Evolutionary conservation across 345 rosid species (phyloP), one percentile per base, ranked within the genome.

Genomic region (Brassica rapa): DNA sequence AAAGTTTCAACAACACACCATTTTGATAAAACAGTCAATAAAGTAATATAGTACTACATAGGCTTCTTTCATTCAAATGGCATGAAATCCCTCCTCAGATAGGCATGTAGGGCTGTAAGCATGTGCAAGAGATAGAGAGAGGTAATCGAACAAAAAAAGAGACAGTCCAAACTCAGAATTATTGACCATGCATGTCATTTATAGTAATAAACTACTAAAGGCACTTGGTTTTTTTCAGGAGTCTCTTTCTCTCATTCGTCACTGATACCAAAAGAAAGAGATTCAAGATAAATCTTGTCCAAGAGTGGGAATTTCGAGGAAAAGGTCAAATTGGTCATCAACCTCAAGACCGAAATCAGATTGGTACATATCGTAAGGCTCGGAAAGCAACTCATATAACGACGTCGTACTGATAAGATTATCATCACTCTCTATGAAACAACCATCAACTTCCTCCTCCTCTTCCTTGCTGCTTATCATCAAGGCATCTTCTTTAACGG

Each of bases 381-480:
- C 64, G 62, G 41, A 23, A 77, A 6, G 29, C 5, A 76, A 16
- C 32, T 71, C 60, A 53, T 29, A 35, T 2, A 53, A 53, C 59
- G 59, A 35, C 15, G 61, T 56, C 57, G 46, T 14, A 21, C 12
- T 65, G 16, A 55, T 24, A 53, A 29, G 32, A 6, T 71, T 78
- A 49, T 56, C 51, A 19, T 77, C 81, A 27, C 55, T 55, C 24
- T 77, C 81, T 77, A 59, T 78, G 53, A 46, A 43, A 76, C 69
- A 61, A 77, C 21, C 73, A 41, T 19, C 68, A 49, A 25, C 33
- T 27, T 55, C 25, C 15, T 66, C 68, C n/a, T 19, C 71, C 9
- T 53, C 71, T 62, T 70, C 66, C 16, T 65, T 71, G 66, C 23
- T 63, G 24, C 11, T 30, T 32, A 63, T 63, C 67, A 15, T 41